Evolutionary conservation across 2,329 filamentous ascomycete species (phyloP), one percentile per base, ranked within the genome.

Genomic region (Davidsoniella neocaledoniae): DNA sequence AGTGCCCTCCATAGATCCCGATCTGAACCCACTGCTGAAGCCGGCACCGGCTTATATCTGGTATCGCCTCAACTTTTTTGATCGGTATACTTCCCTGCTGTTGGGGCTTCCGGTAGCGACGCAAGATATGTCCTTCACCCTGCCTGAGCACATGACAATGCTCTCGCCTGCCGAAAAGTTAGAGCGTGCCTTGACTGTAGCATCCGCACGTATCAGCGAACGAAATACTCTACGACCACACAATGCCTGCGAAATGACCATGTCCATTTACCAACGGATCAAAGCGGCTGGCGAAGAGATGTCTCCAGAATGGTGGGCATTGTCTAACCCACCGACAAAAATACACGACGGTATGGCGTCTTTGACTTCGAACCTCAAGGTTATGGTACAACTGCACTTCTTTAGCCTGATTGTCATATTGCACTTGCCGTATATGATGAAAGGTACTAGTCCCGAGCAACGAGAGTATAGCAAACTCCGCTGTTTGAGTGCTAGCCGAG

Each of bases 351-450:
- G 61, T 56, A 56, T 17, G 58, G 42, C 33, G 52, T 62, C 75
- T 33, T 62, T 66, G 2, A 68, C 76, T 52, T 67, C 69, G 54
- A 64, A 37, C 23, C n/a, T 63, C 19, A 38, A 43, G 33, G 46
- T 69, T 5, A 66, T 71, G 56, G 58, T 68, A 5, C 73, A 77
- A 51, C 63, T 76, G 43, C 64, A 67, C 2, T 70, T 76, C 53
- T 68, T 70, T 55, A 66, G 69, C 33, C 63, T 76, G 2, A 60
- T 75, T 6, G 66, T 72, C 33, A 64, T 72, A 7, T 64, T 77
- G 0, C 73, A 78, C 53, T 63, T 77, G 1, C 74, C 74, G 0
- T 76, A 72, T 53, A 69, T 77, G 59, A 64, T 76, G 9, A 65
- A 63, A 21, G 59, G 65, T 36, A 57, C 62, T 1, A 55, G 58